A percentile compares a stretch with the other conserved stretches of the same genome.
Evolutionary conservation across 164 flowering plant species (phyloP).

Genomic region (Aristolochia fimbriata): DNA sequence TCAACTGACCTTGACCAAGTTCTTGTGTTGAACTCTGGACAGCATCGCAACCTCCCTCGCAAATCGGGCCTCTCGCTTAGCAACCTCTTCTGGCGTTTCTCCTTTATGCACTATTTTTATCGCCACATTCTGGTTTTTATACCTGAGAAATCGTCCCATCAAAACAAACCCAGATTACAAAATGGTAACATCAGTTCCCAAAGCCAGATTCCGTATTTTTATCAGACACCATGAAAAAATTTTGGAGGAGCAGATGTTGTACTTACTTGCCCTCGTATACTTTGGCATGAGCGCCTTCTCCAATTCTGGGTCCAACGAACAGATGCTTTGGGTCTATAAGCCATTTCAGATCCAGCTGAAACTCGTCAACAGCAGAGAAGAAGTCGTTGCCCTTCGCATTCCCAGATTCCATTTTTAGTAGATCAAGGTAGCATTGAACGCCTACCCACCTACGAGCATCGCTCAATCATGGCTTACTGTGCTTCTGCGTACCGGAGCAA

Average conservation of each 20-base stretch:
- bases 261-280: slow-evolving; percentile 98
- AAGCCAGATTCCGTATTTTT: neutral
- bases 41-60: slow-evolving; percentile 88
- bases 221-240: neutral
- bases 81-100: slow-evolving; percentile 74
- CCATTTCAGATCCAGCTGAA: slow-evolving; percentile 63
- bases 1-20: slow-evolving; percentile 72
- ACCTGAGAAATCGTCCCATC: slow-evolving; percentile 27
- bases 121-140: slow-evolving; percentile 81
- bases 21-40: slow-evolving; percentile 89
- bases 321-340: slow-evolving; percentile 78
- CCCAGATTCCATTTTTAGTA: slow-evolving; percentile 26
- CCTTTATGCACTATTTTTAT: slow-evolving; percentile 80
- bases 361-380: slow-evolving; percentile 26
- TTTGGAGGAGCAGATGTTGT: neutral
- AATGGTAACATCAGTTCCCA: neutral
- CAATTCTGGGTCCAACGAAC: slow-evolving; percentile 89
- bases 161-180: neutral
- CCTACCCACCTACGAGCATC: slow-evolving; percentile 7
- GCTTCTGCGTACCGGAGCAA: neutral
- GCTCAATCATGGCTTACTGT: slow-evolving; percentile 16
- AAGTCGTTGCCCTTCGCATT: slow-evolving; percentile 13
- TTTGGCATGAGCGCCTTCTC: slow-evolving; percentile 97
- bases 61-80: slow-evolving; percentile 58
- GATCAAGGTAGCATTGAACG: slow-evolving; percentile 11